Base-by-base conservation (phyloP, 2,329 filamentous ascomycete genomes). In the Aureobasidium namibiae region DNA sequence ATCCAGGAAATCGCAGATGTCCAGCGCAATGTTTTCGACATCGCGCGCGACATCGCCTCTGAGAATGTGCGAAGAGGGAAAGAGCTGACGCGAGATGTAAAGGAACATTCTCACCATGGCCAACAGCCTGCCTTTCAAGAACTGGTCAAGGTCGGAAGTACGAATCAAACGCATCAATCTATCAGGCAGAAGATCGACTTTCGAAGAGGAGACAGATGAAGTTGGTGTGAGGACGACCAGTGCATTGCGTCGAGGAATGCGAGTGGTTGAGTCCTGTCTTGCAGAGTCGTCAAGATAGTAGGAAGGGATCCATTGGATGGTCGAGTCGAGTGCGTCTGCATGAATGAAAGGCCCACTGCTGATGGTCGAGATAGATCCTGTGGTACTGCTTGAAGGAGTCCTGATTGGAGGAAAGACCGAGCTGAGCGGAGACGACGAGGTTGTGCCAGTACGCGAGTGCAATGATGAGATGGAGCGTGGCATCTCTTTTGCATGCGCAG, bases 81-180 rank as follows among this genome's bases (percentile, higher is more conserved):
- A 61, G 2, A 61, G 46, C 39, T 46, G 29, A 6, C 29, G 34
- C 5, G 56, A 41, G 4, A 59, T 29, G 24, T 59, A 13, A 13
- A 53, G 29, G 16, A 61, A 31, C 46, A 59, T 61, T n/a, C 48
- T 38, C 10, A 59, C 54, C 44, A 54, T 59, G 14, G 46, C 45
- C 31, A 60, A 7, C 4, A 56, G 14, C 36, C 26, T 31, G 8
- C 26, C 10, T 16, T 48, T 41, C 11, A 21, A 21, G 3, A 42
- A 31, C 10, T 29, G 18, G 16, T 48, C 54, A 11, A 48, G 34
- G 7, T 29, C 16, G 4, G 54, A 57, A 4, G 31, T 29, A 16
- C 42, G 41, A 23, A 57, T 57, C 33, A 57, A 23, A 8, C 26
- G 54, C 41, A 57, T 18, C 41, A 57, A 33, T 16, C 42, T 24